phyloP scores from a whole-genome alignment of 192 early-diverging fungal species.

The Chytriomyces sp. region DNA sequence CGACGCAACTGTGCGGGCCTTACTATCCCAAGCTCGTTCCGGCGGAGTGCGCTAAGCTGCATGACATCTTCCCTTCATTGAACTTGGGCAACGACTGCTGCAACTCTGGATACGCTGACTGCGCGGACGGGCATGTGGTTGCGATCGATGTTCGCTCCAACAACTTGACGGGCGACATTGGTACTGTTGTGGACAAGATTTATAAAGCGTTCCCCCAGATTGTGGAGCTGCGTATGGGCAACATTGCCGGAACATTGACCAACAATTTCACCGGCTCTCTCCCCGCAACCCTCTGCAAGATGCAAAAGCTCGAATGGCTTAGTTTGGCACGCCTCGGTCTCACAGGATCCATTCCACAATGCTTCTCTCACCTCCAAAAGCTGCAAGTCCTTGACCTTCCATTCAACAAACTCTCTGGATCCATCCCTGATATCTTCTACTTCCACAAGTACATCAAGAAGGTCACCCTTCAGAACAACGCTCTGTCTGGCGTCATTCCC shows the following conservation, averaged over 20 bases:
- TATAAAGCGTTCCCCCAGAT: neutral
- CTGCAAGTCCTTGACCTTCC: too few species aligned
- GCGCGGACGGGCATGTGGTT: neutral
- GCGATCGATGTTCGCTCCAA: neutral
- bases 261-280: neutral
- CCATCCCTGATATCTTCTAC: too few species aligned
- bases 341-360: too few species aligned
- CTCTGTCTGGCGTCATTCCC: too few species aligned
- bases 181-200: neutral
- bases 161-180: neutral
- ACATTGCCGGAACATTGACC: too few species aligned
- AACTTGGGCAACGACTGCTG: neutral
- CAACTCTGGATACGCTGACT: conserved; percentile 16
- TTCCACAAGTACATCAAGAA: too few species aligned
- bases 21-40: neutral
- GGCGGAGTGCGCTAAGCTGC: neutral
- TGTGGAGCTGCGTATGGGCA: neutral
- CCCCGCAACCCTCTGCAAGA: neutral
- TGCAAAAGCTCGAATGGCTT: too few species aligned
- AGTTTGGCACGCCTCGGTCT: too few species aligned
- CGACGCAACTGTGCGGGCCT: neutral
- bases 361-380: too few species aligned
- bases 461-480: too few species aligned
- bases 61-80: neutral
- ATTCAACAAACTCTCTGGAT: too few species aligned